Base-by-base conservation (phyloP, 257 asterid species). In the Gentiana dahurica region DNA sequence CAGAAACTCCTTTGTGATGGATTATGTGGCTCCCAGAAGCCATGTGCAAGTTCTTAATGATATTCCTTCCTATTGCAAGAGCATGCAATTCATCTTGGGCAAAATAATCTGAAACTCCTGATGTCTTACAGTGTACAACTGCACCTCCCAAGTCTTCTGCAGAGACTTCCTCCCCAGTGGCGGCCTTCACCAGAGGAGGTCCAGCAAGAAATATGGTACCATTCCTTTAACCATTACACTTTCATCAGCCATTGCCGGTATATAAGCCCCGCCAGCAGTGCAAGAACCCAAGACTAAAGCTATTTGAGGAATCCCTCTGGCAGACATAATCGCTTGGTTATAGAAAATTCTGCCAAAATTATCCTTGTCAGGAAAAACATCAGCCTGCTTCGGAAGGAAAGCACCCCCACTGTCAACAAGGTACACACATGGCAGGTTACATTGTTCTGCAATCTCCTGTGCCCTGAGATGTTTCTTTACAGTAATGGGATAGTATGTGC, bases 371-470 rank as follows among this genome's bases (percentile, higher is more conserved):
- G 97, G 97, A 57, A 92, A 92, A 59, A 88, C 96, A 79, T 92
- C 97, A 6, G 98, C 95, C 73, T 92, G 98, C 81, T 83, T 88
- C 5, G 97, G 95, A 68, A 92, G 95, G 80, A 83, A 92, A 74
- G 98, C 98, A 39, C 98, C 98, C 51, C 98, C 98, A 58, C 98
- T 92, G 49, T 92, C 98, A 72, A 92, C 98, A 41, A 92, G 98
- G 77, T 92, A 92, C 71, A 92, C 43, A 64, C 98, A 92, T 0
- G 98, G 97, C 36, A 92, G 70, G 66, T 77, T 88, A 76, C 95
- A 88, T 64, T 68, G 84, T 57, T 87, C 78, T 2, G 97, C 98
- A 72, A 92, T 85, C 73, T 92, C 98, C 65, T 92, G 98, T 62
- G 98, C 97, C 80, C 97, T 77, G 36, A 92, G 94, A 77, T 92